Evolutionary conservation across 352 stramenopile species (phyloP), one percentile per base, ranked within the genome.

Genomic region (Globisporangium paroecandrum): DNA sequence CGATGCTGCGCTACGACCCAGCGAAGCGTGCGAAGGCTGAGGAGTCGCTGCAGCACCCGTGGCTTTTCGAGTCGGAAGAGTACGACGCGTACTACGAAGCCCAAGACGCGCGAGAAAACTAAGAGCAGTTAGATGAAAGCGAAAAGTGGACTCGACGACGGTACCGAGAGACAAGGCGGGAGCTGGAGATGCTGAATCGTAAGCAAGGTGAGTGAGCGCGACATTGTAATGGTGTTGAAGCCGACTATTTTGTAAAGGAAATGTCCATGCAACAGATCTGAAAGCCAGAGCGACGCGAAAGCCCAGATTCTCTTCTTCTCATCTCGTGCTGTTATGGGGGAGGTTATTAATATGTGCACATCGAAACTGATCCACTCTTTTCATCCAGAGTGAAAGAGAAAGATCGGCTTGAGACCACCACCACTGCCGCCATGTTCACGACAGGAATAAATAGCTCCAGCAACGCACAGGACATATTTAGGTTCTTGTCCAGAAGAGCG

Each of bases 41-140:
- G 38, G 87, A 99, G 55, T 97, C 89, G 57, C 85, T 99, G 20
- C 69, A 93, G 43, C 97, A 99, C 73, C 82, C 96, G 36, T 99
- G 98, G 98, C 81, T 99, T 24, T 67, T 58, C 29, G 68, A 71
- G 5, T 6, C 29, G 3, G 62, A 65, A 8, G 62, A 34, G 10
- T 27, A 67, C 20, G 63, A 65, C 38, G 65, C 32, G 25, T 58
- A 70, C 38, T 59, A 58, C 2, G 69, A 79, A 24, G 54, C 61
- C 27, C 64, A 57, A 22, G 66, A 65, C 12, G 64, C 70, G 27
- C 29, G 69, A 69, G 64, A 67, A 29, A 27, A 63, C 6, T 58
- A 43, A 36, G 20, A 24, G 18, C 38, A 6, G 47, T 9, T 62
- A 65, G 27, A 5, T 58, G 57, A 69, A n/a, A 62, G 7, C 10